Conservation (phyloP, 179 eudicot genomes). For the Patellifolia procumbens region DNA sequence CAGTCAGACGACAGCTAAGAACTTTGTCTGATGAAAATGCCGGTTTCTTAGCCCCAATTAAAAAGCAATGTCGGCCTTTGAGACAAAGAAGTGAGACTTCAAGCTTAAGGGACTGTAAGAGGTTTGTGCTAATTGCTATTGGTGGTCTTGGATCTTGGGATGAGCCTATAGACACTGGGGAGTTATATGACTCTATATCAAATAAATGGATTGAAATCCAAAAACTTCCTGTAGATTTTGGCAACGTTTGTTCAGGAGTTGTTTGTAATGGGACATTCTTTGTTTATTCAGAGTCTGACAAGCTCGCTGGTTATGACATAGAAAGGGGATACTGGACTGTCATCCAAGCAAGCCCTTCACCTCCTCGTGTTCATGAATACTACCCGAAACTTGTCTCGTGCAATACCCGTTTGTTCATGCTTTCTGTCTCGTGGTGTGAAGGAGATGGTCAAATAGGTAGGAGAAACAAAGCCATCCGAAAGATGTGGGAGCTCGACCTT, state of each 20-base stretch:
- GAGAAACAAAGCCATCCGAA: constrained; percentile 93
- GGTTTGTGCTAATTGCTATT: constrained; percentile 76
- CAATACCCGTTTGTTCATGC: constrained; percentile 66
- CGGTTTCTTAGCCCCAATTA: constrained; percentile 37
- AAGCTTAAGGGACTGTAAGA: constrained; percentile 46
- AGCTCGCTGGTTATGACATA: constrained; percentile 77
- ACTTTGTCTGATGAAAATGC: constrained; percentile 61
- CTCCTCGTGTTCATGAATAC: constrained; percentile 88
- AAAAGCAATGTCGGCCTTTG: constrained; percentile 51
- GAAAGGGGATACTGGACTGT: constrained; percentile 81
- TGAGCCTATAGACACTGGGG: constrained; percentile 82
- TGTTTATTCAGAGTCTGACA: constrained; percentile 83
- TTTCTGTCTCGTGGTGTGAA: constrained; percentile 99
- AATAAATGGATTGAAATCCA: constrained; percentile 94
- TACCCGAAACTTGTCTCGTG: constrained; percentile 77
- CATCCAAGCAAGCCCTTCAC: constrained; percentile 62
- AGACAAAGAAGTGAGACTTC: constrained; percentile 54
- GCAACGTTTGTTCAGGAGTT: constrained; percentile 81
- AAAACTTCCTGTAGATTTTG: constrained; percentile 76
- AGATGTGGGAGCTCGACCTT: constrained; percentile 91
- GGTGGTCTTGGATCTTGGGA: constrained; percentile 96
- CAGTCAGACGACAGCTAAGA: constrained; percentile 77
- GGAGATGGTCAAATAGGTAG: constrained; percentile 97
- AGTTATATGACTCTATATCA: constrained; percentile 72
- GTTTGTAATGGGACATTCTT: constrained; percentile 72